Conservation (phyloP, 2,329 filamentous ascomycete genomes). For the Botryotinia convoluta region DNA sequence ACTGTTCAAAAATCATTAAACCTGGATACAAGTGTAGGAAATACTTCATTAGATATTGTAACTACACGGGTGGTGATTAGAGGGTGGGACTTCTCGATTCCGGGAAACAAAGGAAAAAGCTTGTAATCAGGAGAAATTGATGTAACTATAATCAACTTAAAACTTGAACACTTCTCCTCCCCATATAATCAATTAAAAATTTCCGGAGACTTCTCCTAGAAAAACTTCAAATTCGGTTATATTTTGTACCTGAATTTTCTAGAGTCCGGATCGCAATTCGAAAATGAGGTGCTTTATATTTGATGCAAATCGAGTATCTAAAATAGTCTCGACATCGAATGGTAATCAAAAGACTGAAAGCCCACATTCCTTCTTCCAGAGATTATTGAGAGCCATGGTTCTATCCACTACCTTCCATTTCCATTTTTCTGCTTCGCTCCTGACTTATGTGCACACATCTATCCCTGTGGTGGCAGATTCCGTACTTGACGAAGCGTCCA, state of each 20-base stretch:
- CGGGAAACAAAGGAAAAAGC: too few relatives aligned
- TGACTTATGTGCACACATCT: neutral
- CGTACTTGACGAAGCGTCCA: too few relatives aligned
- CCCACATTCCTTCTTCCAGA: neutral
- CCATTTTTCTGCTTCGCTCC: neutral
- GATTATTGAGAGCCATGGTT: neutral
- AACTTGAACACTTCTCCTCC: rapidly evolving
- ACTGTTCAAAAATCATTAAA: neutral
- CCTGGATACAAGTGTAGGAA: neutral
- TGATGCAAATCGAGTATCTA: neutral
- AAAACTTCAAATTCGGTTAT: neutral
- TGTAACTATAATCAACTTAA: too few relatives aligned
- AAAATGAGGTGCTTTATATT: neutral
- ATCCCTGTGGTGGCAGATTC: too few relatives aligned
- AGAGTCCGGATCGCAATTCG: neutral
- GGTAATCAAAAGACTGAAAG: neutral
- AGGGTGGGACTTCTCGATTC: too few relatives aligned
- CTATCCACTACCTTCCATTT: neutral
- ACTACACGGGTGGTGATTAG: neutral
- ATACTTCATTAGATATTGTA: neutral
- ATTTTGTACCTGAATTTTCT: neutral
- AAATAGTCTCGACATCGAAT: neutral
- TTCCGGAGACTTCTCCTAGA: too few relatives aligned
- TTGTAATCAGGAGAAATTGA: too few relatives aligned
- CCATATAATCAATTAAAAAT: too few relatives aligned